Evolutionary conservation across 2,329 filamentous ascomycete species (phyloP).

Genomic region (Ciborinia camelliae): DNA sequence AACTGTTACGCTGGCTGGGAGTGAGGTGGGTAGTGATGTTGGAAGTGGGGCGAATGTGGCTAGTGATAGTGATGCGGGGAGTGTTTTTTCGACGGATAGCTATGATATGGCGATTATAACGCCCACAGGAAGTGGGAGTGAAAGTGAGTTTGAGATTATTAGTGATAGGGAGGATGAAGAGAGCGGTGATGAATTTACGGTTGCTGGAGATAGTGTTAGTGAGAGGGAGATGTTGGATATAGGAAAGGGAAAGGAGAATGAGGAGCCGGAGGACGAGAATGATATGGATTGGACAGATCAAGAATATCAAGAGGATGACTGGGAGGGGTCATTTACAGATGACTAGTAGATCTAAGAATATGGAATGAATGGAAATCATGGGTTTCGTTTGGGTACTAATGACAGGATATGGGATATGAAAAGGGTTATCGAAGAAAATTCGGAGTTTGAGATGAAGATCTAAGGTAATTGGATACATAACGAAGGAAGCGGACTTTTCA

Average conservation of each 20-base stretch:
- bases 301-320: background rate
- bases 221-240: background rate
- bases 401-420: background rate
- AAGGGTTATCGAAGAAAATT: background rate
- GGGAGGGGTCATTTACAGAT: constrained; percentile 5
- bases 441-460: background rate
- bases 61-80: background rate
- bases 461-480: background rate
- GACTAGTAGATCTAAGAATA: background rate
- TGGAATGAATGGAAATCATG: too few species aligned
- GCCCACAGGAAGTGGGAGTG: constrained; percentile 5
- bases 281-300: background rate
- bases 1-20: background rate
- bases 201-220: background rate
- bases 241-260: background rate
- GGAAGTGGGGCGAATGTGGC: background rate
- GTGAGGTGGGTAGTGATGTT: background rate
- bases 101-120: constrained; percentile 14
- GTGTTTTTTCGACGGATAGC: background rate
- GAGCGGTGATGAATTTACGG: background rate
- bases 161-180: background rate
- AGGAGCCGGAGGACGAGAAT: background rate
- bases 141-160: constrained; percentile 10
- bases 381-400: background rate
- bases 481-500: background rate